Conservation (phyloP, 768 basidiomycete species). For the Leccinum subtestaceum region DNA sequence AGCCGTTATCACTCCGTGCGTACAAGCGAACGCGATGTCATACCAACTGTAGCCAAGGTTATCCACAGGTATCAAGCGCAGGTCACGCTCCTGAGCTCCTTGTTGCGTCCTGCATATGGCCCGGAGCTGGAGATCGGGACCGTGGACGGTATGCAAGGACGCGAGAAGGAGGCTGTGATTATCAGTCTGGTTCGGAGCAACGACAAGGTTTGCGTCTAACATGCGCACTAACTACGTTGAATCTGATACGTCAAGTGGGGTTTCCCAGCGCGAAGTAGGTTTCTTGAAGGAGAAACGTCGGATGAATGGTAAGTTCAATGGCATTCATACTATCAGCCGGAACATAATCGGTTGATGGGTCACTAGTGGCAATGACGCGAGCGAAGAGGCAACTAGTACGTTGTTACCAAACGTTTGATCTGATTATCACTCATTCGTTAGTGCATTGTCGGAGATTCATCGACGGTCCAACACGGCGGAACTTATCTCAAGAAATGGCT, state of each 20-base stretch:
- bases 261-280: slow-evolving; percentile 75
- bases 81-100: slow-evolving; percentile 76
- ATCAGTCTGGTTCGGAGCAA: slow-evolving; percentile 94
- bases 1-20: slow-evolving; percentile 83
- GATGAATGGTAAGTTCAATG: slow-evolving; percentile 64
- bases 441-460: slow-evolving; percentile 94
- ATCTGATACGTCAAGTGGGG: neutral
- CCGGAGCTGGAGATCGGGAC: slow-evolving; percentile 82
- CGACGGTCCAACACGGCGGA: slow-evolving; percentile 83
- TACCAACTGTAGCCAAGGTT: neutral
- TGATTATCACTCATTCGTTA: slow-evolving; percentile 26
- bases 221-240: slow-evolving; percentile 8
- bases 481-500: slow-evolving; percentile 88
- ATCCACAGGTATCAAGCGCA: slow-evolving; percentile 82
- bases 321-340: neutral
- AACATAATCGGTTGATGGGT: neutral
- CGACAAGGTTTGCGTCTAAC: slow-evolving; percentile 49
- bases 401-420: slow-evolving; percentile 3
- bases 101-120: slow-evolving; percentile 71
- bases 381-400: slow-evolving; percentile 84
- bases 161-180: slow-evolving; percentile 92
- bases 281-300: slow-evolving; percentile 92
- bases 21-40: neutral
- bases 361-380: slow-evolving; percentile 84
- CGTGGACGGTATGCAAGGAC: slow-evolving; percentile 96